phyloP scores from a whole-genome alignment of 2,329 filamentous ascomycete species.

The Hypoxylon rubiginosum region DNA sequence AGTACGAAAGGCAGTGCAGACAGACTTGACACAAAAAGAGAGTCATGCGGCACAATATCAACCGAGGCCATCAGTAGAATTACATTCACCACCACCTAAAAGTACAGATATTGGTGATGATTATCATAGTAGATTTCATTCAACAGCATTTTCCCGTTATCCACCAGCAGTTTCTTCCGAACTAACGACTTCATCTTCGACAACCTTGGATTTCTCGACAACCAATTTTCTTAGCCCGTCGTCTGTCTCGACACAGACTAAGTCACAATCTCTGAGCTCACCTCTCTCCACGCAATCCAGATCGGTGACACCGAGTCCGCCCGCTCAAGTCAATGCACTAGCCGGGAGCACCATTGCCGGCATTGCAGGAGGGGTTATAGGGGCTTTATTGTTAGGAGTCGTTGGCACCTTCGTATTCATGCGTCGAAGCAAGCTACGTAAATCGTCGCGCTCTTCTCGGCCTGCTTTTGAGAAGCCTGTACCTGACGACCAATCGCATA shows the following conservation, averaged over 20 bases:
- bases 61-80: not conserved
- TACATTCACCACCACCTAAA: not conserved
- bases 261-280: not conserved
- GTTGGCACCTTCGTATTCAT: conserved; percentile 16
- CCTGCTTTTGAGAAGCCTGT: not conserved
- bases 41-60: too few species aligned
- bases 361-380: conserved; percentile 23
- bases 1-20: conserved; percentile 9
- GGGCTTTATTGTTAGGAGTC: conserved; percentile 16
- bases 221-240: not conserved
- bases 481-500: not conserved
- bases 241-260: not conserved
- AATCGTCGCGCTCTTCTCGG: not conserved
- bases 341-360: conserved; percentile 11
- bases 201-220: not conserved
- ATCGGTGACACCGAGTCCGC: not conserved
- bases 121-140: too few species aligned
- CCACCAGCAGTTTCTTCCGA: too few species aligned
- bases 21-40: not conserved
- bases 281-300: not conserved
- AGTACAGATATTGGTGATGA: too few species aligned
- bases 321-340: not conserved
- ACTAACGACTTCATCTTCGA: not conserved
- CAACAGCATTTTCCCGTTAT: too few species aligned
- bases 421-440: conserved; percentile 8